phyloP scores from a whole-genome alignment of 2,329 filamentous ascomycete genomes.

The Ascochyta viciae-villosae region DNA sequence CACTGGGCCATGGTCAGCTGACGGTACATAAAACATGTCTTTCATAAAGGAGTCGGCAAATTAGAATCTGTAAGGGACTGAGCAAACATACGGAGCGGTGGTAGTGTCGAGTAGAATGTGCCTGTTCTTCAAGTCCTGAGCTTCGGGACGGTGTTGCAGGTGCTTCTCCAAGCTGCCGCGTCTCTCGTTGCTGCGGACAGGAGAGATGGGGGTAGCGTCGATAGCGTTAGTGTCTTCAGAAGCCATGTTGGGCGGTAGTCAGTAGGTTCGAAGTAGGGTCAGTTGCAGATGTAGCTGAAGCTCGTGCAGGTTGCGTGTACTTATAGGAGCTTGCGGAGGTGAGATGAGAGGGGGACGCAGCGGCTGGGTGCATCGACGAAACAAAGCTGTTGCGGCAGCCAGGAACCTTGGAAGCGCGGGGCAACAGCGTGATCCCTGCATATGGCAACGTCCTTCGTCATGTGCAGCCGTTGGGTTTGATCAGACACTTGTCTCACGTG shows the following conservation, averaged over 20 bases:
- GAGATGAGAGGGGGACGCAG: conserved; percentile 17
- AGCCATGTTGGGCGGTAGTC: conserved; percentile 34
- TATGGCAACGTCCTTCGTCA: conserved; percentile 23
- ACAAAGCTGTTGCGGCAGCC: conserved; percentile 19
- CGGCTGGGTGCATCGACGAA: conserved; percentile 23
- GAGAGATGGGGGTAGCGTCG: conserved; percentile 52
- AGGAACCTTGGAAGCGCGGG: conserved; percentile 28
- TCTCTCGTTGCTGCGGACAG: conserved; percentile 62
- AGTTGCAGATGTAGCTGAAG: conserved; percentile 10
- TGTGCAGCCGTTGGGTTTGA: conserved; percentile 21
- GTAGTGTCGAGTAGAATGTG: conserved; percentile 73
- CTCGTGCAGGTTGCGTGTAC: conserved; percentile 9
- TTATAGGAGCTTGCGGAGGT: conserved; percentile 20
- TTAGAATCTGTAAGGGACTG: neutral
- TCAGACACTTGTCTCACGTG: conserved; percentile 25
- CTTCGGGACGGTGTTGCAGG: conserved; percentile 57
- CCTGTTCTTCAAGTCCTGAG: conserved; percentile 70
- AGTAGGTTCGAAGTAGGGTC: conserved; percentile 11
- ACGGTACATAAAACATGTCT: neutral
- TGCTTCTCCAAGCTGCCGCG: conserved; percentile 61
- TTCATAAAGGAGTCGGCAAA: neutral
- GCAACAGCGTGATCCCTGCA: conserved; percentile 30
- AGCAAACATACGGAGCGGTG: conserved; percentile 66
- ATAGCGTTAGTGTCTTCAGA: conserved; percentile 34
- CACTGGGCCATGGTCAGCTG: conserved; percentile 47